These are phyloP conservation scores for Diplodia seriata DNA, from an alignment of 2,329 filamentous ascomycete species.

Conservation along the genomic window DNA sequence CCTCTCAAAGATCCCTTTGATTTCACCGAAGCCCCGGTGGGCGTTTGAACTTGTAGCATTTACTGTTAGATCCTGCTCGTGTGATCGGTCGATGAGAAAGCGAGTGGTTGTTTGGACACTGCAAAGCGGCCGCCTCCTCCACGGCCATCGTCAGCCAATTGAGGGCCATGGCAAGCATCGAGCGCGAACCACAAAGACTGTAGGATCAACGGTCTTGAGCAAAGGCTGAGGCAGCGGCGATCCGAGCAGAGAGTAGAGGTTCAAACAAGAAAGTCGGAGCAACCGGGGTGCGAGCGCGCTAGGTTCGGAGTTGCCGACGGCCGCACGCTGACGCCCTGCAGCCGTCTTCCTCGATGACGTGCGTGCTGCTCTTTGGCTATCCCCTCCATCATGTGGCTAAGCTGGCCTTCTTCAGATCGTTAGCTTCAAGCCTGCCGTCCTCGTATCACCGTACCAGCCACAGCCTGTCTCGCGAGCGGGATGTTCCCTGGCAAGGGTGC, in stretches of 20 bases:
- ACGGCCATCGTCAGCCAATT: background rate
- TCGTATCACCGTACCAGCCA: slow-evolving; percentile 3
- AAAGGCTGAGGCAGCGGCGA: background rate
- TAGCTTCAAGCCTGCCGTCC: background rate
- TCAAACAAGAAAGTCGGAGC: slow-evolving; percentile 3
- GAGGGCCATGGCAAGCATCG: background rate
- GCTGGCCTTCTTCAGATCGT: background rate
- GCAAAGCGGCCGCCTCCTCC: background rate
- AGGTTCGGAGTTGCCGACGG: slow-evolving; percentile 7
- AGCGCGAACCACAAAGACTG: background rate
- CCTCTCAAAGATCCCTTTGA: background rate
- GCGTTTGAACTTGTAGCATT: background rate
- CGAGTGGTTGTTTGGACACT: background rate
- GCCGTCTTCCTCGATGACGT: background rate
- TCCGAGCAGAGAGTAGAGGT: background rate
- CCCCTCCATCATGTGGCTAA: background rate
- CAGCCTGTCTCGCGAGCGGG: background rate
- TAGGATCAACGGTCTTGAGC: background rate
- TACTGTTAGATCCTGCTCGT: background rate
- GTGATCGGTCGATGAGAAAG: background rate
- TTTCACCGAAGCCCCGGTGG: background rate
- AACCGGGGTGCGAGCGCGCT: slow-evolving; percentile 5
- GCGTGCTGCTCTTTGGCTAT: slow-evolving; percentile 5
- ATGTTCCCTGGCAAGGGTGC: background rate
- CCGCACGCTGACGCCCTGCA: background rate